Percentiles rank a stretch among this genome's conserved stretches.
Evolutionary conservation across 2,329 filamentous ascomycete species (phyloP).

Genomic region (Triangularia verruculosa): DNA sequence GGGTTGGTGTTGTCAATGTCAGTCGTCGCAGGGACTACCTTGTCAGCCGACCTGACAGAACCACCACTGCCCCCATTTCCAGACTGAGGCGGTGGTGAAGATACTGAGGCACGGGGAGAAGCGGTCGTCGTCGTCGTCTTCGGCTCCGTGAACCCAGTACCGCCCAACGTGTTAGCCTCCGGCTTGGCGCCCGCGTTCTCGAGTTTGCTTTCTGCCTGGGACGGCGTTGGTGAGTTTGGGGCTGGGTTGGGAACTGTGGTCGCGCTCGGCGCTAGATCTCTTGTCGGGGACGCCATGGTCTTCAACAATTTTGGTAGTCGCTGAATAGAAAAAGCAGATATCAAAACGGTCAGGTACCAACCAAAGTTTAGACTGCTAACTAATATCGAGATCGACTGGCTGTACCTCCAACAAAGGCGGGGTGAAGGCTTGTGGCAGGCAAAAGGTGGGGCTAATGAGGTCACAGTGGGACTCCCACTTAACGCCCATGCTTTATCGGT

Average conservation of each 20-base stretch:
- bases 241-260: neutral
- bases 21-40: neutral
- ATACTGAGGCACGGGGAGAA: neutral
- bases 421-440: neutral
- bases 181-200: conserved; percentile 12
- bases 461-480: neutral
- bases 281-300: neutral
- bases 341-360: too few relatives aligned
- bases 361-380: neutral
- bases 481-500: neutral
- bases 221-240: neutral
- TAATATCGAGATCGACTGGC: neutral
- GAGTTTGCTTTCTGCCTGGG: neutral
- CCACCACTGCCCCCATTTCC: neutral
- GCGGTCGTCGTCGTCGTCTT: neutral
- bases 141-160: neutral
- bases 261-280: neutral
- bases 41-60: neutral
- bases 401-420: neutral
- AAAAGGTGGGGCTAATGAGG: neutral
- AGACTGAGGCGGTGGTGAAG: neutral
- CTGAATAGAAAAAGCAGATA: too few relatives aligned
- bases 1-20: conserved; percentile 21
- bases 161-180: conserved; percentile 6
- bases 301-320: too few relatives aligned